Conservation (phyloP, 257 asterid genomes). For the Capsicum baccatum region DNA sequence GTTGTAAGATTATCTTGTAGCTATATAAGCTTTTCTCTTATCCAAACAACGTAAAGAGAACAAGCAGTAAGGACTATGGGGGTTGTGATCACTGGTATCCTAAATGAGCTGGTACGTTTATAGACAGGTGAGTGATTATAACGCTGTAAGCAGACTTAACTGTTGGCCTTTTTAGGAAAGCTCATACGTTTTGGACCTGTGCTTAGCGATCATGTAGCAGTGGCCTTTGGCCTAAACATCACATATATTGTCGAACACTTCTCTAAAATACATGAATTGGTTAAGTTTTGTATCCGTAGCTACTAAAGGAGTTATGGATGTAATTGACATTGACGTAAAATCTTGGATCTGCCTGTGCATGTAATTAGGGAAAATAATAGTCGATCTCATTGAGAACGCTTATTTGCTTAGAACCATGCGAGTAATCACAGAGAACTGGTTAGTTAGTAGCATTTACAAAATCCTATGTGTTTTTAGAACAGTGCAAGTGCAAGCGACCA, state of each 20-base stretch:
- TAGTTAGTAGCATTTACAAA: not conserved
- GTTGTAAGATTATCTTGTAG: not conserved
- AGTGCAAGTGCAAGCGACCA: not conserved
- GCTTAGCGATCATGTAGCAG: not conserved
- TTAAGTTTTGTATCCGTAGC: not conserved
- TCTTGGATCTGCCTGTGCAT: not conserved
- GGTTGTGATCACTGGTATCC: constrained; percentile 5
- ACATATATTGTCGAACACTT: not conserved
- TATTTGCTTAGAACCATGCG: not conserved
- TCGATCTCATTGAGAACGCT: not conserved
- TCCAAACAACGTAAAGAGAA: not conserved
- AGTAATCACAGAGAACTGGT: not conserved
- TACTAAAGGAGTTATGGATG: not conserved
- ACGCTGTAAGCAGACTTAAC: not conserved
- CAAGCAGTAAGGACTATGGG: not conserved
- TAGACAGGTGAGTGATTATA: not conserved
- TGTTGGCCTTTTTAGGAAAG: not conserved
- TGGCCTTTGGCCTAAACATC: not conserved
- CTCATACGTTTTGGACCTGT: not conserved
- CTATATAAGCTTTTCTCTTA: not conserved
- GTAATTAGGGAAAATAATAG: too few species aligned
- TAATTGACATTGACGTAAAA: not conserved
- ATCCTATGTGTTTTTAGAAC: not conserved
- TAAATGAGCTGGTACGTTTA: not conserved
- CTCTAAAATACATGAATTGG: not conserved